Base-by-base conservation (phyloP, 129 eudicot species). In the Arctium minus region DNA sequence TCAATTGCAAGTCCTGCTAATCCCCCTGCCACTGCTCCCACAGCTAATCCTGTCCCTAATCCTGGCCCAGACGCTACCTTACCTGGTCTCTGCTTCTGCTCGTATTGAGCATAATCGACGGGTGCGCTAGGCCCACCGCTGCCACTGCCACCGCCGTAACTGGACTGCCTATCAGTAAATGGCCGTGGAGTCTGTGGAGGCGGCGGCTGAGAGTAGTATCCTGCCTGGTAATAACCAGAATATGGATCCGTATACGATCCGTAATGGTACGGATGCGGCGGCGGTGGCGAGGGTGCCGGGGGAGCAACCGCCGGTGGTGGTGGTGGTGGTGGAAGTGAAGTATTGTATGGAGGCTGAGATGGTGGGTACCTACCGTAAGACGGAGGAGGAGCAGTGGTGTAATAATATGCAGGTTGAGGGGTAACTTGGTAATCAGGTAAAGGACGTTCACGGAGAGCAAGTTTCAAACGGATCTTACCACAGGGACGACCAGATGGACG, bases 401-500 rank as follows among this genome's bases (percentile, higher is more conserved):
- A 89, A 87, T 91, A 91, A 87, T 86, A 93, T 50, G 81, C 79
- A 12, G 89, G 75, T 39, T 85, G 90, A 88, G 92, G 96, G 93
- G 91, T 13, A 80, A 75, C 30, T 33, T 85, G 89, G 92, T 91
- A 91, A 89, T 89, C 92, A 0, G 89, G 94, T 33, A 76, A 13
- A 2, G 91, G 90, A 6, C 89, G 91, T 53, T 90, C 94, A 13
- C 86, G 84, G 22, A 94, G 39, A 32, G 88, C 81, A 5, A 94
- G 84, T 46, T 86, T 90, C 44, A 94, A 33, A 3, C 93, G 91
- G 86, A 94, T 90, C 89, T 94, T 94, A 18, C 98, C 98, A 32
- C 89, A 87, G 15, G 92, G 94, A 12, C 98, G 90, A 36, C 98
- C 98, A 17, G 98, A 94, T 6, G 98, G 98, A 9, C 98, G 93